phyloP scores from a whole-genome alignment of 106 monocot species.

The Dendrobium chrysotoxum region DNA sequence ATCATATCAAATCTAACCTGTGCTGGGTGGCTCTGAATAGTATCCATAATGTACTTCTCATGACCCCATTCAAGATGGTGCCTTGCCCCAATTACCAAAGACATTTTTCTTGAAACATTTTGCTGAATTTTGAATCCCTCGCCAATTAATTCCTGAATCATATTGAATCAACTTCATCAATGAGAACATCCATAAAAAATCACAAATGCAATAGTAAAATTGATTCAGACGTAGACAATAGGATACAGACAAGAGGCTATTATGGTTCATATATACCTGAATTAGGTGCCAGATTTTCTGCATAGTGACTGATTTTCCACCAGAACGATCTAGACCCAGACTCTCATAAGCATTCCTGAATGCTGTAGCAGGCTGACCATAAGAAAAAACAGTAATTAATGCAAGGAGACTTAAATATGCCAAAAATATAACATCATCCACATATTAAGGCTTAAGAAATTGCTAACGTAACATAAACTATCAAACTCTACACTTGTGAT shows the following conservation, averaged over 20 bases:
- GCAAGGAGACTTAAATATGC: neutral
- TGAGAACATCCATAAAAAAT: neutral
- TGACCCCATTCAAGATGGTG: constrained; percentile 97
- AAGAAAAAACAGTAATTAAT: constrained; percentile 12
- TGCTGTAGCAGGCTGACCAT: constrained; percentile 65
- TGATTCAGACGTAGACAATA: neutral
- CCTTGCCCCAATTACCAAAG: constrained; percentile 83
- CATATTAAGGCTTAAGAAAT: neutral
- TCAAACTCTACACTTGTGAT: neutral
- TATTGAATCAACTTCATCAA: constrained; percentile 1
- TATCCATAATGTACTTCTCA: constrained; percentile 85
- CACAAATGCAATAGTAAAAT: neutral
- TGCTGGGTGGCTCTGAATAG: constrained; percentile 78
- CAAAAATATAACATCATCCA: neutral
- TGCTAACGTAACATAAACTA: neutral
- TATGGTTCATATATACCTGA: constrained; percentile 45
- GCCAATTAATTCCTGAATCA: constrained; percentile 58
- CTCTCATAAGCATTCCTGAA: constrained; percentile 78
- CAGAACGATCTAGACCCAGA: constrained; percentile 43
- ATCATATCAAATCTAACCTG: constrained; percentile 40
- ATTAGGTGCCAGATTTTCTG: constrained; percentile 97
- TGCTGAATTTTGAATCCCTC: constrained; percentile 38
- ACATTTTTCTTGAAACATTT: constrained; percentile 81
- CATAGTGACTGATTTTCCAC: constrained; percentile 78
- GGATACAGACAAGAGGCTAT: neutral